These are phyloP conservation scores for Neocatenulostroma microsporum DNA, from an alignment of 2,329 filamentous ascomycete genomes.

Conservation along the genomic window DNA sequence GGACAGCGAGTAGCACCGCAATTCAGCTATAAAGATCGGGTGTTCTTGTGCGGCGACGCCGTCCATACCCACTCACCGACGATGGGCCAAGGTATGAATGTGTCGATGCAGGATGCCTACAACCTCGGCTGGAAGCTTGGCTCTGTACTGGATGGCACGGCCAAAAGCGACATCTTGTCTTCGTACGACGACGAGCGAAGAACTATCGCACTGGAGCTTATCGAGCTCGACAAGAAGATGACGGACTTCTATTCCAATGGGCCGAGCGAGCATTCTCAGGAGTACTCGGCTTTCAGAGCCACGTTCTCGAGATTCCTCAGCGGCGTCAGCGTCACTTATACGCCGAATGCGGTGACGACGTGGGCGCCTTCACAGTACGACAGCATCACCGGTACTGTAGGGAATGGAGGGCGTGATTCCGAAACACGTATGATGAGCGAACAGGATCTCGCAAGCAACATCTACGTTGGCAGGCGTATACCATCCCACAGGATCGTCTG, in stretches of 20 bases:
- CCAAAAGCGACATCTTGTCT: conserved; percentile 11
- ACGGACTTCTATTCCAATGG: conserved; percentile 13
- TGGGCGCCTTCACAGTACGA: too few species aligned
- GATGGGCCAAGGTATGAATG: conserved; percentile 35
- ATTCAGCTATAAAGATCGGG: conserved; percentile 49
- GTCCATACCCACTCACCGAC: conserved; percentile 31
- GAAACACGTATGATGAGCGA: conserved; percentile 2
- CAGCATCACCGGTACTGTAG: too few species aligned
- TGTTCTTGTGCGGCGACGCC: conserved; percentile 28
- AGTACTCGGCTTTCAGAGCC: conserved; percentile 11
- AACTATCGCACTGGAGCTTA: conserved; percentile 16
- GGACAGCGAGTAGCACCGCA: conserved; percentile 53
- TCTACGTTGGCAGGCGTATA: conserved; percentile 6
- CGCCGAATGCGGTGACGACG: background rate
- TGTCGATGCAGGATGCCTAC: conserved; percentile 26
- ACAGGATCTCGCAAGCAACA: background rate
- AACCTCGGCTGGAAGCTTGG: conserved; percentile 20
- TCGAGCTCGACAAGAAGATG: conserved; percentile 16
- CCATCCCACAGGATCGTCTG: conserved; percentile 9
- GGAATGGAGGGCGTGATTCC: too few species aligned
- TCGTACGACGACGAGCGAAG: conserved; percentile 18
- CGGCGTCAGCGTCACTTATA: conserved; percentile 6
- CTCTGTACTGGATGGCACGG: conserved; percentile 10
- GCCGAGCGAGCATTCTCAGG: conserved; percentile 5
- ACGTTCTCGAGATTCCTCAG: conserved; percentile 8